A percentile compares a stretch with the other conserved stretches of the same genome.
These are phyloP conservation scores for Fusarium sp. DNA, from an alignment of 2,329 filamentous ascomycete species.

Conservation along the genomic window DNA sequence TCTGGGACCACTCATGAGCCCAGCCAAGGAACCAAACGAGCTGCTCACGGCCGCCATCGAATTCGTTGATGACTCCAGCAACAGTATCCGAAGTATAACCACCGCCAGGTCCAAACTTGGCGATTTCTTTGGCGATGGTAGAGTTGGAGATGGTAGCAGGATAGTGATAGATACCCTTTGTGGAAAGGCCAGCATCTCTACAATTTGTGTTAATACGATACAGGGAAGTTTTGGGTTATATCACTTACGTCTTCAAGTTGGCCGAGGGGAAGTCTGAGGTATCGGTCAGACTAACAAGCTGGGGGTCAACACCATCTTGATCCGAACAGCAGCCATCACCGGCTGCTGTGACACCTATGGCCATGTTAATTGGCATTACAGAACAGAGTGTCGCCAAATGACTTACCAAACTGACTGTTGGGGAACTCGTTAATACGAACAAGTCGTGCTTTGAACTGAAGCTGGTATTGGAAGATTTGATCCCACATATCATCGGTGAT, in stretches of 20 bases:
- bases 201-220: neutral
- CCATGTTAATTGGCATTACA: neutral
- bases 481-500: slow-evolving; percentile 29
- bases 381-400: too few species aligned
- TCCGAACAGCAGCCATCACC: slow-evolving; percentile 9
- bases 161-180: slow-evolving; percentile 34
- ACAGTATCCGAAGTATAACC: slow-evolving; percentile 26
- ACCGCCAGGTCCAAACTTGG: slow-evolving; percentile 30
- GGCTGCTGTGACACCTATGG: neutral
- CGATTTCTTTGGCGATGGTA: slow-evolving; percentile 22
- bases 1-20: slow-evolving; percentile 34
- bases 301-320: slow-evolving; percentile 1
- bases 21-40: slow-evolving; percentile 39
- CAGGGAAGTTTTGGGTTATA: accelerated
- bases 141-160: slow-evolving; percentile 27
- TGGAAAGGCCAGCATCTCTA: slow-evolving; percentile 29
- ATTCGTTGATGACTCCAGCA: slow-evolving; percentile 34
- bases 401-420: slow-evolving; percentile 25
- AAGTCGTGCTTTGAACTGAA: slow-evolving; percentile 29
- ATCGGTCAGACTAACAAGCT: slow-evolving; percentile 32
- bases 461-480: slow-evolving; percentile 27
- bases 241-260: slow-evolving; percentile 29
- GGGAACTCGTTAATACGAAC: slow-evolving; percentile 39
- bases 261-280: slow-evolving; percentile 28
- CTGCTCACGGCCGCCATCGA: slow-evolving; percentile 31